These are phyloP conservation scores for Colletotrichum magnum DNA, from an alignment of 2,329 filamentous ascomycete genomes.

Conservation along the genomic window DNA sequence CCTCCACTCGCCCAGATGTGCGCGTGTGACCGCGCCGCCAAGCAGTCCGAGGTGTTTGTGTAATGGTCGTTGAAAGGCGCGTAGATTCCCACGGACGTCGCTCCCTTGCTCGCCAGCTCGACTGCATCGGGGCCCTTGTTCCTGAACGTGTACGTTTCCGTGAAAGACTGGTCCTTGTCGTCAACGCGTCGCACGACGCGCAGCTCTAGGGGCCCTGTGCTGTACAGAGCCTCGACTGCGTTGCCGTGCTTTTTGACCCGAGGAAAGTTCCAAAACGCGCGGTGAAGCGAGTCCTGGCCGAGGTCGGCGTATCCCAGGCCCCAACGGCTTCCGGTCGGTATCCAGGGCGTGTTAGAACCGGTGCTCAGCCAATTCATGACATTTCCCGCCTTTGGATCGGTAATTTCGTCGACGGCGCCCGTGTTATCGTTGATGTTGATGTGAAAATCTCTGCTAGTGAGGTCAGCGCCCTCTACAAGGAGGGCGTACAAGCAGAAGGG, in stretches of 20 bases:
- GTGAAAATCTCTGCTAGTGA: conserved; percentile 24
- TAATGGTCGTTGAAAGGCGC: conserved; percentile 38
- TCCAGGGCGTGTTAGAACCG: conserved; percentile 33
- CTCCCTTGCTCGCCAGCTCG: conserved; percentile 11
- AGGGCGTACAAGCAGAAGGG: background rate
- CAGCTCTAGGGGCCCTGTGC: background rate
- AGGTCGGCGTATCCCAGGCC: conserved; percentile 32
- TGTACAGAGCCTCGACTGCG: conserved; percentile 2
- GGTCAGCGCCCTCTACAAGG: conserved; percentile 3
- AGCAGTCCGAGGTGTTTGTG: conserved; percentile 31
- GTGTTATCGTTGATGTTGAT: conserved; percentile 25
- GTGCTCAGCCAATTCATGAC: conserved; percentile 35
- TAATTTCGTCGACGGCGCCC: conserved; percentile 18
- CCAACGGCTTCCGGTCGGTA: conserved; percentile 31
- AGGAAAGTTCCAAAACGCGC: conserved; percentile 28
- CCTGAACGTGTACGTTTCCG: conserved; percentile 31
- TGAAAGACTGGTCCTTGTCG: conserved; percentile 1
- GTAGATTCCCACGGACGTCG: conserved; percentile 24
- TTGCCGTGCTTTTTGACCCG: background rate
- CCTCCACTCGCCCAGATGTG: conserved; percentile 32
- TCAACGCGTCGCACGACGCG: background rate
- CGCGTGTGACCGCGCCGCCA: conserved; percentile 23
- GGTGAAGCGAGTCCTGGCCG: conserved; percentile 15
- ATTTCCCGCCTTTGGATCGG: background rate
- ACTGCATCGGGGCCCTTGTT: conserved; percentile 23